Evolutionary conservation across 2,329 filamentous ascomycete genomes (phyloP), one percentile per base, ranked within the genome.

Genomic region (Escovopsis sp.): DNA sequence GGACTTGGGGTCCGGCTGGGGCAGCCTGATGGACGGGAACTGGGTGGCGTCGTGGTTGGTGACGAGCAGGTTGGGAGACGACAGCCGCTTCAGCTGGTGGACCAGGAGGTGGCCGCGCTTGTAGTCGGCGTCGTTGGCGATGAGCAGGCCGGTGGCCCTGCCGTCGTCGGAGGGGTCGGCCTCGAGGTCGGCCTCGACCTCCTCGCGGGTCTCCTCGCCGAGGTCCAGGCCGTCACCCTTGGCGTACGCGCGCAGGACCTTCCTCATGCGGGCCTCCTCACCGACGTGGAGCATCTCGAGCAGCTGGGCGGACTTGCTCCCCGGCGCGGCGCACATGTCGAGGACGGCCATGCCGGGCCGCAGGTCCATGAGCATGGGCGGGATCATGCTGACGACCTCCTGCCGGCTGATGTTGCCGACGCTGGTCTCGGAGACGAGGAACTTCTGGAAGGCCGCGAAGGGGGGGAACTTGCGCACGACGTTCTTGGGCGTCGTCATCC

Each of bases 301-400:
- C 43, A 98, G 66, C 67, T 98, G 91, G 4, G 87, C 85, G 11
- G 91, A 88, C 70, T 98, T 98, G 69, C 89, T 96, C 45, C 91
- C 91, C 1, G 91, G 91, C 1, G 91, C 91, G 45, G 91, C 91
- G 63, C 91, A 98, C 68, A 98, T 80, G 61, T 98, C 91, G 52
- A 98, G 67, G 9, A 95, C 88, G 2, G 81, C 83, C 81, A 95
- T 94, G 41, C 88, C 85, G 5, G 91, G 88, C 51, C 78, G 77
- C 39, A 96, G 72, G 55, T 96, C 88, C 70, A 98, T 83, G 53
- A 96, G 71, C 52, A 96, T 73, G 24, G 91, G 91, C 24, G 91
- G 91, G 48, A 98, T 96, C 91, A 98, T 98, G 67, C 86, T 94
- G 55, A 98, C 91, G 36, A 94, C 82, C 66, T 98, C 91, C 63